These are phyloP conservation scores for Eucalyptus marginata DNA, from an alignment of 345 rosid genomes.

Conservation along the genomic window DNA sequence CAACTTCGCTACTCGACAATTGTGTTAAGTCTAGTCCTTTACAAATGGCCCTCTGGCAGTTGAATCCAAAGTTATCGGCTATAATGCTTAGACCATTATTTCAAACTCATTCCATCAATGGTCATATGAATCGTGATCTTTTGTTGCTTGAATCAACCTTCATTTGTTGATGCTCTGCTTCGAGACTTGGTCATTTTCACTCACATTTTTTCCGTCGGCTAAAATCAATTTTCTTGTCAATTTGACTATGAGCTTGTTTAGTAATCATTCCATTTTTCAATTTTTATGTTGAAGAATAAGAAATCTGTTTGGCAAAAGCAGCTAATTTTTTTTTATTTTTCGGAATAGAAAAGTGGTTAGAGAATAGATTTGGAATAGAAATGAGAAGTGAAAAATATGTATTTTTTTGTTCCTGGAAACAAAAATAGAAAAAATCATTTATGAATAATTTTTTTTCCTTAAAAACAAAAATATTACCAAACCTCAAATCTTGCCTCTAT, in stretches of 20 bases:
- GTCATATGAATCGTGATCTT: background rate
- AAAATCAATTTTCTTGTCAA: background rate
- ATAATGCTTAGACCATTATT: background rate
- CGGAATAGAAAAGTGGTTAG: too few relatives aligned
- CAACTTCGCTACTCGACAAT: background rate
- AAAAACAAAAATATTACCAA: too few relatives aligned
- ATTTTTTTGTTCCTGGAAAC: fast-evolving
- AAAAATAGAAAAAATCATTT: too few relatives aligned
- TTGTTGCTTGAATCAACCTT: background rate
- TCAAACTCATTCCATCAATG: background rate
- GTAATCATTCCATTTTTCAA: too few relatives aligned
- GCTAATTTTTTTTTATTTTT: too few relatives aligned
- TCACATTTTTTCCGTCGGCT: background rate
- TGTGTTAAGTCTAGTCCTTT: background rate
- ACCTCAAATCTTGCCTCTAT: background rate
- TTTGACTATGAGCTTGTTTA: background rate
- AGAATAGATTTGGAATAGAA: too few relatives aligned
- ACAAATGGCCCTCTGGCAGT: background rate
- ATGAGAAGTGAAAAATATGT: too few relatives aligned
- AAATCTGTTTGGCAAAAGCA: too few relatives aligned
- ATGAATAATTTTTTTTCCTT: fast-evolving
- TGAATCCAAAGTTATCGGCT: background rate
- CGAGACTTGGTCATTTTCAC: background rate
- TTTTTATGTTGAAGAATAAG: too few relatives aligned
- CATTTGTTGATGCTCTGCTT: background rate